Percentiles rank a stretch among this genome's conserved stretches.
These are phyloP conservation scores for Grosmannia clavigera DNA, from an alignment of 2,329 filamentous ascomycete genomes.

Conservation along the genomic window DNA sequence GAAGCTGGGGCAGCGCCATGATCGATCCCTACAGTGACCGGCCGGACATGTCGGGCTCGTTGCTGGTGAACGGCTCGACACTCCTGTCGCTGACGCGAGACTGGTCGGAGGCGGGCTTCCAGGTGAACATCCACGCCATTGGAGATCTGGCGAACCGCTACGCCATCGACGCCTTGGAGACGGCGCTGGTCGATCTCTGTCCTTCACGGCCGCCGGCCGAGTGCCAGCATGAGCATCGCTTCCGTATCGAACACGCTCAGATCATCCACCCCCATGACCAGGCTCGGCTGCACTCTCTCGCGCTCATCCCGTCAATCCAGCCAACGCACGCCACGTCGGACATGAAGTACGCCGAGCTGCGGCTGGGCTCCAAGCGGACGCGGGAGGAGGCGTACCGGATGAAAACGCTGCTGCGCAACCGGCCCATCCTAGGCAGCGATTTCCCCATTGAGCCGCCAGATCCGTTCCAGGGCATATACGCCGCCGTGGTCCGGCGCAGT, in stretches of 20 bases:
- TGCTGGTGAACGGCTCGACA: conserved; percentile 52
- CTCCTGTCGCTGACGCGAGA: conserved; percentile 39
- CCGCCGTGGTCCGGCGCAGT: conserved; percentile 48
- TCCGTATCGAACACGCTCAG: conserved; percentile 60
- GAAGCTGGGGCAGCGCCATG: conserved; percentile 60
- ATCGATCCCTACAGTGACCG: conserved; percentile 59
- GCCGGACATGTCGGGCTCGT: conserved; percentile 46
- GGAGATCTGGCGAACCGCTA: conserved; percentile 56
- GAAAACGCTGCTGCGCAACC: conserved; percentile 37
- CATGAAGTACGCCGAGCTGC: conserved; percentile 51
- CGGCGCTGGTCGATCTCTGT: conserved; percentile 42
- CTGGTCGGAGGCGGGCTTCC: conserved; percentile 50
- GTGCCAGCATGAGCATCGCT: conserved; percentile 24
- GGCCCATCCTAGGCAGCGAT: conserved; percentile 48
- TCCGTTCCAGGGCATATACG: conserved; percentile 57
- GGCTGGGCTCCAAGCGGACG: conserved; percentile 45
- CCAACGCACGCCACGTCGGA: conserved; percentile 62
- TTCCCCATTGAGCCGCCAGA: conserved; percentile 60
- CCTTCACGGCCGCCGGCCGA: conserved; percentile 25
- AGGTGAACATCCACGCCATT: conserved; percentile 63
- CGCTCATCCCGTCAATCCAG: conserved; percentile 56
- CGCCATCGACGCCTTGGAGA: conserved; percentile 49
- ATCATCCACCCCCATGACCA: conserved; percentile 58
- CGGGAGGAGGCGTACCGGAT: conserved; percentile 51
- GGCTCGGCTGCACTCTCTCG: conserved; percentile 40